These are phyloP conservation scores for Hydnum rufescens DNA, from an alignment of 768 basidiomycete species.

Conservation along the genomic window DNA sequence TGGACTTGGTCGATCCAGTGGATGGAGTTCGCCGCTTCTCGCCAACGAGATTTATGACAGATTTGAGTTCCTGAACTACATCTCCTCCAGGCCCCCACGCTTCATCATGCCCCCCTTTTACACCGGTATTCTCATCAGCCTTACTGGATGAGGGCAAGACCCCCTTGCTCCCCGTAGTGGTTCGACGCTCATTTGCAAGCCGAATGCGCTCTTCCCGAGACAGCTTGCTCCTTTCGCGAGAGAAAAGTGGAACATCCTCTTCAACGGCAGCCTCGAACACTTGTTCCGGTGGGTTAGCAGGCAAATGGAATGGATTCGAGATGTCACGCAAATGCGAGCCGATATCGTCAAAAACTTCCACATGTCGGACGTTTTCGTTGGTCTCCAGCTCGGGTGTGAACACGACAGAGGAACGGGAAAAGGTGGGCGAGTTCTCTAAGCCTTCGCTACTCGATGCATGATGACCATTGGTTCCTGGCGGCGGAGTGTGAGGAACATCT, in stretches of 20 bases:
- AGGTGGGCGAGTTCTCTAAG: slow-evolving; percentile 4
- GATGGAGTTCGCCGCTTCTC: slow-evolving; percentile 7
- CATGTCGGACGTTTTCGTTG: slow-evolving; percentile 1
- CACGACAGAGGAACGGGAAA: slow-evolving; percentile 6
- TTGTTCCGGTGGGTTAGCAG: slow-evolving; percentile 30
- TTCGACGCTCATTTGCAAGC: slow-evolving; percentile 31
- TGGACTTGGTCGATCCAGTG: too few species aligned
- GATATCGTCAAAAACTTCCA: slow-evolving; percentile 28
- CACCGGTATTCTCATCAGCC: not conserved
- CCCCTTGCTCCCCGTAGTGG: not conserved
- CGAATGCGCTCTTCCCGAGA: slow-evolving; percentile 58
- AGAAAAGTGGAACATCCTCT: slow-evolving; percentile 16
- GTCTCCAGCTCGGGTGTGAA: not conserved
- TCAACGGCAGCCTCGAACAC: slow-evolving; percentile 57
- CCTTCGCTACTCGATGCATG: slow-evolving; percentile 2
- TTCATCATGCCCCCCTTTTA: not conserved
- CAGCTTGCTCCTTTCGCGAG: slow-evolving; percentile 42
- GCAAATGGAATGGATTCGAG: slow-evolving; percentile 30
- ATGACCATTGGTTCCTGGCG: not conserved
- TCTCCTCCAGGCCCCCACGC: slow-evolving; percentile 11
- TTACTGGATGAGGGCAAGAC: not conserved
- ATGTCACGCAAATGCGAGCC: slow-evolving; percentile 33
- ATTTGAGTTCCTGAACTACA: slow-evolving; percentile 10
- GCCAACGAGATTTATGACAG: slow-evolving; percentile 7
- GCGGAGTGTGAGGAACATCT: not conserved